phyloP scores from a whole-genome alignment of 148 eudicot genomes.

The Chenopodium suecicum region DNA sequence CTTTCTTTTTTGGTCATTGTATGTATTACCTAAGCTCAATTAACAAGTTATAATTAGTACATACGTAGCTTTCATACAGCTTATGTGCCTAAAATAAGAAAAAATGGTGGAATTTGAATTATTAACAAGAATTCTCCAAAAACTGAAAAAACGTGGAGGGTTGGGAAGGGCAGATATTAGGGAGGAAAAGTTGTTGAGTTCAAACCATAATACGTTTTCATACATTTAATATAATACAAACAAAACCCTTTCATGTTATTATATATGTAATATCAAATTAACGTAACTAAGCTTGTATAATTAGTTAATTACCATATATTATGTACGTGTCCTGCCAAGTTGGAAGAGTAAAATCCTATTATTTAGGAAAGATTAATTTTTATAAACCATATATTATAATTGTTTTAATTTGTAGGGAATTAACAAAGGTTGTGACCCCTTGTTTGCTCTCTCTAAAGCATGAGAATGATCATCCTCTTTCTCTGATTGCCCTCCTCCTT shows the following conservation, averaged over 20 bases:
- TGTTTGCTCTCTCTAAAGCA: slow-evolving; percentile 32
- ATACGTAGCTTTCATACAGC: not conserved
- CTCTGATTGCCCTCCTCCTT: slow-evolving; percentile 27
- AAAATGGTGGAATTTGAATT: not conserved
- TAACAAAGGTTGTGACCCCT: slow-evolving; percentile 24
- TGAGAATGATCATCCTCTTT: slow-evolving; percentile 27
- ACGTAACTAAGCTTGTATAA: too few species aligned
- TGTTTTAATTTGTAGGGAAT: slow-evolving; percentile 14
- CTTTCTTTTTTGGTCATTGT: not conserved
- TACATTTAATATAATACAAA: slow-evolving; percentile 3
- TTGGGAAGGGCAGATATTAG: slow-evolving; percentile 18
- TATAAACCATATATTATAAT: not conserved
- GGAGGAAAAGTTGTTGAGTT: slow-evolving; percentile 27
- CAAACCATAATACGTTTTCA: not conserved
- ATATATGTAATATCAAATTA: not conserved
- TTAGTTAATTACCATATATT: not conserved
- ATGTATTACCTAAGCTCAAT: not conserved
- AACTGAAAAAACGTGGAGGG: slow-evolving; percentile 29
- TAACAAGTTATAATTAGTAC: not conserved
- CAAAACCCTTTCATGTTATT: not conserved
- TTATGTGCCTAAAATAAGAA: not conserved
- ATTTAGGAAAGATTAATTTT: slow-evolving; percentile 9
- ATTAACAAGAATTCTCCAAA: not conserved
- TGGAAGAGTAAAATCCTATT: slow-evolving; percentile 12
- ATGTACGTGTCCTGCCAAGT: not conserved